Base-by-base conservation (phyloP, 345 rosid genomes). In the Arabidopsis suecica region DNA sequence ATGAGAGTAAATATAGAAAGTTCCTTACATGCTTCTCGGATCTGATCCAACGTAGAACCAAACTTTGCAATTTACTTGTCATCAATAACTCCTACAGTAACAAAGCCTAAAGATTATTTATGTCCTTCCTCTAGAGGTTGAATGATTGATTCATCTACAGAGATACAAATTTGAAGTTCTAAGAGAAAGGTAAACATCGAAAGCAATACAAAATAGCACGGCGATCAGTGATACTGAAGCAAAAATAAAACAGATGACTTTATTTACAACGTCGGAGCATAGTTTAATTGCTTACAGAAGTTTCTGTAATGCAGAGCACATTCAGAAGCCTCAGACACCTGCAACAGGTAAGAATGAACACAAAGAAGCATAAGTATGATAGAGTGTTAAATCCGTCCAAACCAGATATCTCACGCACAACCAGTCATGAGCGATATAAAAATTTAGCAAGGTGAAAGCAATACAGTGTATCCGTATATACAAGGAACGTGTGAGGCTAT, bases 301-400 rank as follows among this genome's bases (percentile, higher is more conserved):
- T 83, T 85, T 94, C 97, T 48, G 82, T 67, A 73, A 77, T 80
- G 76, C 94, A 90, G 45, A 88, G 82, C 40, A 88, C 96, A 86
- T 75, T 90, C 75, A 78, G 92, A 86, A 94, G 97, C 81, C 93
- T 85, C 82, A 94, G 72, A 72, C 69, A 85, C 83, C 97, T 91
- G 93, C 83, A 78, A 51, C 75, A 72, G 57, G 68, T 75, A 75
- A 67, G 50, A 69, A 44, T 16, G 16, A 28, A 71, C 18, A 4
- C 5, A 69, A 68, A 68, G 51, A 74, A 36, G 22, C 45, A 23
- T 51, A 72, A 37, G 53, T 50, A 60, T 50, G 30, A 16, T 38
- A 18, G 60, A 38, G 25, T 22, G 30, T 34, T 48, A 59, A 58
- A 48, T 71, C 56, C 60, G 30, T 47, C n/a, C 4, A 23, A 14